These are phyloP conservation scores for Xanthoceras sorbifolium DNA, from an alignment of 345 rosid genomes.

Conservation along the genomic window DNA sequence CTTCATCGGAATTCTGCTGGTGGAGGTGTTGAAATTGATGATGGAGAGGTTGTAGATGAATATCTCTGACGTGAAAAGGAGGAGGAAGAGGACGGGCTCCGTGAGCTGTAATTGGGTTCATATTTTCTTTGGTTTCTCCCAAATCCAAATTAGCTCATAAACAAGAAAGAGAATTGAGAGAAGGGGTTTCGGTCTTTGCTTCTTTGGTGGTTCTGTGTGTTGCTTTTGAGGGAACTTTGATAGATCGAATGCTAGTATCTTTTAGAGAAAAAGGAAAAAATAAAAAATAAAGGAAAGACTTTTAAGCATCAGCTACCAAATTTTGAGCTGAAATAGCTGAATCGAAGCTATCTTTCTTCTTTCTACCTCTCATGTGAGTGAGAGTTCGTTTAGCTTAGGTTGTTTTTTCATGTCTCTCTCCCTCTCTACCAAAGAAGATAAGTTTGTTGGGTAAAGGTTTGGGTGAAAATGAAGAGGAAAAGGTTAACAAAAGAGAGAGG, in stretches of 20 bases:
- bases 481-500: conserved; percentile 20
- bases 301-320: conserved; percentile 28
- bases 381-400: conserved; percentile 3
- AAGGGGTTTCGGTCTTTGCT: neutral
- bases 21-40: conserved; percentile 63
- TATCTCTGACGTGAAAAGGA: conserved; percentile 78
- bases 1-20: conserved; percentile 45
- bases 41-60: conserved; percentile 58
- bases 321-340: conserved; percentile 31
- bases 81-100: conserved; percentile 78
- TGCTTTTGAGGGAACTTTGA: conserved; percentile 12
- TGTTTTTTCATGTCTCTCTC: neutral
- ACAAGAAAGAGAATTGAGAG: neutral
- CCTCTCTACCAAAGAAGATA: conserved; percentile 2
- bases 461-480: conserved; percentile 40
- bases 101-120: conserved; percentile 78
- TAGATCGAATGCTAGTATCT: conserved; percentile 18
- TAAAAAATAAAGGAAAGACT: neutral
- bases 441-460: conserved; percentile 31
- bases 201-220: neutral
- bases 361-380: conserved; percentile 7
- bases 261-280: conserved; percentile 14
- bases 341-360: conserved; percentile 25
- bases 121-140: conserved; percentile 22
- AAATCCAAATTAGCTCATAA: conserved; percentile 32